Evolutionary conservation across 495 filamentous ascomycete genomes (phyloP), one percentile per base, ranked within the genome.

Genomic region (Hypomontagnella submonticulosa): DNA sequence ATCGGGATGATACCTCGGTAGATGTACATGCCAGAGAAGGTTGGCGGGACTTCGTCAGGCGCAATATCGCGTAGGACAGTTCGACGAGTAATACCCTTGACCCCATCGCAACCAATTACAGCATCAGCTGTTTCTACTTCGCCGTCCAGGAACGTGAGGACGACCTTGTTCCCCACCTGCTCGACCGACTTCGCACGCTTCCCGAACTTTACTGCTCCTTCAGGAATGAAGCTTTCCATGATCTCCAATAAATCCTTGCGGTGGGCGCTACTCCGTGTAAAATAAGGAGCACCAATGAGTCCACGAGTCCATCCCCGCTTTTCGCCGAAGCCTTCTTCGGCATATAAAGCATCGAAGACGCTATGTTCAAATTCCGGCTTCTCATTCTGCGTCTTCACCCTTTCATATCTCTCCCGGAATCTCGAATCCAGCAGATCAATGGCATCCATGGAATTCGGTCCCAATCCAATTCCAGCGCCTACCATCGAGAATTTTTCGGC

Each of bases 1-100:
- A 88, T 88, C 9, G 84, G 80, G 20, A 88, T 73, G 27, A 88
- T 76, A 4, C 84, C 84, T 7, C 86, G 80, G 62, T 88, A 88
- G 3, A 77, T 81, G 71, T 70, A 74, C 55, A 64, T 61, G 44
- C 61, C 62, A 7, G 41, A 51, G 12, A 71, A 74, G 9, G 52
- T 67, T 9, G 69, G 69, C 20, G 44, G 41, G 4, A 74, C 60
- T 47, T 71, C 73, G n/a, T 74, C 65, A 1, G 74, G 68, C 12
- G 73, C 67, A 5, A 80, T 77, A 9, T 73, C 71, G 0, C 76
- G 74, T 0, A 87, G 54, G 23, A 88, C 66, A 10, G 72, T 74
- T 34, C 50, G 48, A 54, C 81, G 73, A 41, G 83, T 77, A 3
- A 83, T 77, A 20, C 66, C 72, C 60, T 82, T 80, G 54, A 89